A percentile compares a stretch with the other conserved stretches of the same genome.
These are phyloP conservation scores for Mycena sanguinolenta DNA, from an alignment of 768 basidiomycete species.

Conservation along the genomic window DNA sequence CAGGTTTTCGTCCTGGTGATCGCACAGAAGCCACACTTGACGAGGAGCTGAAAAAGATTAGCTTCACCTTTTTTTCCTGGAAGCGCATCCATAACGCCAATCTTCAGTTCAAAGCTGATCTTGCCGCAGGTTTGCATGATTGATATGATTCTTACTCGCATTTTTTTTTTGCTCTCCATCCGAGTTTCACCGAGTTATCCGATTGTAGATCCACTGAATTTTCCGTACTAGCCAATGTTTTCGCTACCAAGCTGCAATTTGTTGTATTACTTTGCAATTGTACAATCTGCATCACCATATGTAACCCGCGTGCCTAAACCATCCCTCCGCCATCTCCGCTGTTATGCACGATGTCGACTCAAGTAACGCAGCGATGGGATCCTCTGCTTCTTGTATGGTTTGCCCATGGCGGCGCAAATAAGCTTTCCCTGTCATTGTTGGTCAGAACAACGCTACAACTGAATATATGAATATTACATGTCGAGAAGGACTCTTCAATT, in stretches of 20 bases:
- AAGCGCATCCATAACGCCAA: neutral
- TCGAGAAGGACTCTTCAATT: slow-evolving; percentile 11
- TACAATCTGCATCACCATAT: slow-evolving; percentile 19
- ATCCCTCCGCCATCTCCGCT: slow-evolving; percentile 29
- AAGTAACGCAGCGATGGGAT: slow-evolving; percentile 25
- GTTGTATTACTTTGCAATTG: neutral
- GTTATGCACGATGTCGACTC: slow-evolving; percentile 40
- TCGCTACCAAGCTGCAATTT: too few relatives aligned
- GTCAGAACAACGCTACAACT: neutral
- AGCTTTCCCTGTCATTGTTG: slow-evolving; percentile 19
- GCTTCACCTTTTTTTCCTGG: neutral
- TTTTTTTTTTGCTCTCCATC: too few relatives aligned
- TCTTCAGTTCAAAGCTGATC: neutral
- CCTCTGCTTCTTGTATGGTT: slow-evolving; percentile 21
- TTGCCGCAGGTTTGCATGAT: neutral
- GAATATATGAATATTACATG: neutral
- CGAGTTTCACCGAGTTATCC: too few relatives aligned
- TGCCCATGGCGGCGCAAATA: slow-evolving; percentile 27
- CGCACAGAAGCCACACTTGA: neutral
- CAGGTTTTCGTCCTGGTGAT: neutral
- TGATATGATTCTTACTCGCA: neutral
- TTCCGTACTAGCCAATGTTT: too few relatives aligned
- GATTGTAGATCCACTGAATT: too few relatives aligned
- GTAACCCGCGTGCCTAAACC: slow-evolving; percentile 43
- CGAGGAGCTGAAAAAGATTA: neutral